phyloP scores from a whole-genome alignment of 2,329 filamentous ascomycete species.

The Beauveria varroae region DNA sequence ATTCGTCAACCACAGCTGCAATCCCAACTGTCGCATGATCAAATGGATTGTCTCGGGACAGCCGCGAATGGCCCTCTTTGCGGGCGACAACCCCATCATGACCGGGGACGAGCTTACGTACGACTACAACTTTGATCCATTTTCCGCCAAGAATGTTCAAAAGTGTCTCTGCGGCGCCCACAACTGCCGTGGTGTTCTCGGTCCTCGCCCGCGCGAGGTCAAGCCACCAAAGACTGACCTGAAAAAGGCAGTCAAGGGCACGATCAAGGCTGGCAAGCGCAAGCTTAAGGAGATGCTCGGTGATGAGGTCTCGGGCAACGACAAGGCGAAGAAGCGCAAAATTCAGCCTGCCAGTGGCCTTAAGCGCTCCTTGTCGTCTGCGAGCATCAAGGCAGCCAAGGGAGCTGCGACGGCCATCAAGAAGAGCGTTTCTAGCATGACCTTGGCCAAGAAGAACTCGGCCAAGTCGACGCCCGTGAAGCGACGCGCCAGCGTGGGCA shows the following conservation, averaged over 20 bases:
- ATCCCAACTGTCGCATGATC: slow-evolving; percentile 94
- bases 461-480: slow-evolving; percentile 19
- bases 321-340: slow-evolving; percentile 43
- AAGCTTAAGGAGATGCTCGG: slow-evolving; percentile 48
- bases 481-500: slow-evolving; percentile 19
- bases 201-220: slow-evolving; percentile 51
- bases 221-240: slow-evolving; percentile 40
- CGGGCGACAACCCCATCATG: slow-evolving; percentile 80
- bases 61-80: slow-evolving; percentile 93
- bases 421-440: slow-evolving; percentile 28
- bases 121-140: slow-evolving; percentile 71
- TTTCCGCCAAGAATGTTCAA: slow-evolving; percentile 61
- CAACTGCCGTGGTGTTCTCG: slow-evolving; percentile 58
- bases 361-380: slow-evolving; percentile 27
- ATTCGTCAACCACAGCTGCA: slow-evolving; percentile 97
- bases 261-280: slow-evolving; percentile 44
- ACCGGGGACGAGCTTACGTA: slow-evolving; percentile 96
- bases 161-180: slow-evolving; percentile 55
- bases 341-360: slow-evolving; percentile 25
- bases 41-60: slow-evolving; percentile 95
- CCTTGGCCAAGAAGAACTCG: slow-evolving; percentile 22
- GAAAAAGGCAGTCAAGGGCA: slow-evolving; percentile 31
- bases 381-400: slow-evolving; percentile 29
- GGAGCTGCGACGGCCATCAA: slow-evolving; percentile 29
- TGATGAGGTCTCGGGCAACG: slow-evolving; percentile 29